Evolutionary conservation across 2,329 filamentous ascomycete genomes (phyloP).

Genomic region (Aspergillus jensenii): DNA sequence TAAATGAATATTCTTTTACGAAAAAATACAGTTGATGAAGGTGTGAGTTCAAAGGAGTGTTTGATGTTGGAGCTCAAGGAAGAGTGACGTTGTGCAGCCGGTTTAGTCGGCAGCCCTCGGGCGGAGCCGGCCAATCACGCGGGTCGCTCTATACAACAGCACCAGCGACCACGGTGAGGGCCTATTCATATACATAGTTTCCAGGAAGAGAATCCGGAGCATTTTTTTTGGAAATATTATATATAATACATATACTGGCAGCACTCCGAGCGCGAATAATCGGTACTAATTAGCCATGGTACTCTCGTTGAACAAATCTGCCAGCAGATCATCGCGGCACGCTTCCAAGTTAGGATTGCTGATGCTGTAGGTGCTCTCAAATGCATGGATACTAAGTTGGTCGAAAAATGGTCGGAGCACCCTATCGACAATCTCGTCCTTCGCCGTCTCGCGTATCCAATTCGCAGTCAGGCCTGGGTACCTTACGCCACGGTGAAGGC

Average conservation of each 20-base stretch:
- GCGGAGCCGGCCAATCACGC: conserved; percentile 17
- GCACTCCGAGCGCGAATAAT: too few species aligned
- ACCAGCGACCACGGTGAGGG: background rate
- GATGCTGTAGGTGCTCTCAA: conserved; percentile 91
- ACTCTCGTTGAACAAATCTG: conserved; percentile 77
- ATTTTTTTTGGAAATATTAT: background rate
- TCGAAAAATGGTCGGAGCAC: conserved; percentile 86
- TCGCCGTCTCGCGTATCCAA: conserved; percentile 54
- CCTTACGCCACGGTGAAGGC: conserved; percentile 32
- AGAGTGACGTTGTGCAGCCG: conserved; percentile 16
- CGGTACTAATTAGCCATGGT: conserved; percentile 46
- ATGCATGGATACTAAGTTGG: conserved; percentile 87
- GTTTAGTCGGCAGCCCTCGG: conserved; percentile 9
- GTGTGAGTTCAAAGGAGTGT: background rate
- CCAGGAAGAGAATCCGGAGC: background rate
- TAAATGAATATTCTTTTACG: conserved; percentile 2
- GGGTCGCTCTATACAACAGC: conserved; percentile 13
- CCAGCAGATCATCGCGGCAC: conserved; percentile 65
- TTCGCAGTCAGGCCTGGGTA: conserved; percentile 45
- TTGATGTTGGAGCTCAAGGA: conserved; percentile 11
- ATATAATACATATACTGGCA: background rate
- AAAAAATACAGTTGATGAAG: conserved; percentile 1
- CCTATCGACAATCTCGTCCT: conserved; percentile 67
- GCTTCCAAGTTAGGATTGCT: conserved; percentile 64
- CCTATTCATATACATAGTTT: background rate